Evolutionary conservation across 108 stramenopile species (phyloP), one percentile per base, ranked within the genome.

Genomic region (Skeletonema costatum): DNA sequence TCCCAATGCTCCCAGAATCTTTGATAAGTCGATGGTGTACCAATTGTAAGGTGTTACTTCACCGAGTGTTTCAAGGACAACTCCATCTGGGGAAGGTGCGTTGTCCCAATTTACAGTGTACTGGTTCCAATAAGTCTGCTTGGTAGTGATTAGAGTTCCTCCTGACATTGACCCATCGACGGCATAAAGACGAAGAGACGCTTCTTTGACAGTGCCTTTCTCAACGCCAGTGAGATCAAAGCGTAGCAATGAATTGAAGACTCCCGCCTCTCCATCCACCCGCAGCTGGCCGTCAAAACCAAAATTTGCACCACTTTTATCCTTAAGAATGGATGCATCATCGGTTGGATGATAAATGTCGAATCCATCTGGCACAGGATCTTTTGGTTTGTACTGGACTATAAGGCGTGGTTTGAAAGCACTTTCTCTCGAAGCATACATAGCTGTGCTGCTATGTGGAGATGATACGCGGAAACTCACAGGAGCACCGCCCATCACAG

Each of bases 381-480:
- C 80, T n/a, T 68, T 53, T 25, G 69, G 68, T 59, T 58, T 74
- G 38, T 71, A 74, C 17, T 74, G 73, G 11, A 81, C 64, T 42
- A 74, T 75, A 32, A 81, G 32, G 32, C 62, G 68, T 19, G 80
- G 80, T 53, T 65, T 73, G 69, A 74, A 60, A 50, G 66, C 69
- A 35, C 80, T 81, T 39, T 81, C 80, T 51, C 66, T 81, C 29
- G 80, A 81, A 31, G 73, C 80, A 58, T 81, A 81, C 13, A 62
- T 63, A 33, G 72, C 80, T 51, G 61, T 63, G 48, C 73, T 75
- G 50, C 68, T 70, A 41, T 81, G 73, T 6, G 80, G 80, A 51
- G 80, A 81, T 7, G 80, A 81, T 31, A 81, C 69, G 46, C 80
- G 80, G 56, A 81, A 81, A 61, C 80, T 81, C 14, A 75, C 80